These are phyloP conservation scores for Pisolithus thermaeus DNA, from an alignment of 1,284 basidiomycete species.

Conservation along the genomic window DNA sequence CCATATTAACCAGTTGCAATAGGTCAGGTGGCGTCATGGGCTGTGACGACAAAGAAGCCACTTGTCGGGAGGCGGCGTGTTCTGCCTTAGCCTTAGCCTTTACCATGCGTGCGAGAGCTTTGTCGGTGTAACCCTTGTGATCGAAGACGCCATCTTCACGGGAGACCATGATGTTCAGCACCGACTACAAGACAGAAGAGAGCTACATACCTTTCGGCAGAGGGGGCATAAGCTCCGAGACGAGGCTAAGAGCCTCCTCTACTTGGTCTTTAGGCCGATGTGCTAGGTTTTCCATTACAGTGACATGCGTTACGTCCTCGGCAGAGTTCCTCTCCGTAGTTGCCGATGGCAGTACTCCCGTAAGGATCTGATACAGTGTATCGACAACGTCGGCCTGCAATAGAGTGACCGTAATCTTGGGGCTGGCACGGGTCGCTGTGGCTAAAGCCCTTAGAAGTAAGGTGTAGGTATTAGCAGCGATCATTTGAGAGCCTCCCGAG, in stretches of 20 bases:
- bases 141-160: constrained; percentile 87
- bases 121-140: constrained; percentile 84
- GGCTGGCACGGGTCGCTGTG: constrained; percentile 79
- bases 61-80: constrained; percentile 59
- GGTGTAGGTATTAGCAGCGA: constrained; percentile 84
- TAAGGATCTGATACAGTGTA: constrained; percentile 89
- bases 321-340: constrained; percentile 67
- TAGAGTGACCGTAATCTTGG: constrained; percentile 79
- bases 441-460: constrained; percentile 82
- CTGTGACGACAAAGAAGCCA: constrained; percentile 23
- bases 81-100: constrained; percentile 78
- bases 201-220: constrained; percentile 70
- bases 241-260: constrained; percentile 83
- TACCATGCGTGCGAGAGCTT: constrained; percentile 64
- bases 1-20: constrained; percentile 9
- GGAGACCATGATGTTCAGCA: neutral
- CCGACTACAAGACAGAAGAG: neutral
- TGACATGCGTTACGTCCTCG: constrained; percentile 89
- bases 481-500: constrained; percentile 77
- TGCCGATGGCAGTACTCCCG: constrained; percentile 78
- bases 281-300: constrained; percentile 94
- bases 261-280: constrained; percentile 96
- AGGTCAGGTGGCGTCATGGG: constrained; percentile 19
- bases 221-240: constrained; percentile 88
- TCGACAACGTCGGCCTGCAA: constrained; percentile 88